These are phyloP conservation scores for Pelagomonas calceolata DNA, from an alignment of 108 stramenopile genomes.

Conservation along the genomic window DNA sequence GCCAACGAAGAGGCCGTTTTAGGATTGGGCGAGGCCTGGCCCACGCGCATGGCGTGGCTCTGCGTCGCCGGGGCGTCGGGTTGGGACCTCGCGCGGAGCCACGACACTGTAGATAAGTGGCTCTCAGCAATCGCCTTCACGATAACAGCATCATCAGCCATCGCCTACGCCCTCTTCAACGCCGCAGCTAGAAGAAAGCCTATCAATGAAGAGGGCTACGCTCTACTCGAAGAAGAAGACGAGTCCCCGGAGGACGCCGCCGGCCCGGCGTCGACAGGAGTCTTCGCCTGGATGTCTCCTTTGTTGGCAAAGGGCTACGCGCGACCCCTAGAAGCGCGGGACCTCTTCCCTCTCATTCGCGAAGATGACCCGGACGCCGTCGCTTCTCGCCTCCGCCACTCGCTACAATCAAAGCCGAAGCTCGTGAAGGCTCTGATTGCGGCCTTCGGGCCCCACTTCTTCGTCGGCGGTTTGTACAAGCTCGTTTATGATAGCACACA, in stretches of 20 bases:
- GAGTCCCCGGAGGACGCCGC: background rate
- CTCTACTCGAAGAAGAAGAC: background rate
- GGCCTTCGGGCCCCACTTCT: slow-evolving; percentile 61
- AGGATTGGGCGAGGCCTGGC: too few species aligned
- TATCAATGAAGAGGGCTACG: too few species aligned
- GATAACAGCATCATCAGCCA: too few species aligned
- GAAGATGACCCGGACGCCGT: slow-evolving; percentile 44
- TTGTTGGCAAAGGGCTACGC: slow-evolving; percentile 37
- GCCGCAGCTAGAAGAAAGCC: too few species aligned
- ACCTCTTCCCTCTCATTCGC: slow-evolving; percentile 55
- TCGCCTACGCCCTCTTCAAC: background rate
- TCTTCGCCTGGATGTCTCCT: slow-evolving; percentile 60
- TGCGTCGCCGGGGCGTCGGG: too few species aligned
- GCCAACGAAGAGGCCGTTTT: too few species aligned
- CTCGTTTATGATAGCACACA: slow-evolving; percentile 71
- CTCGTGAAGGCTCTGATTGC: slow-evolving; percentile 40
- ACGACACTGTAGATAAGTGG: too few species aligned
- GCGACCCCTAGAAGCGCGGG: slow-evolving; percentile 43
- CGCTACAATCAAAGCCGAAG: slow-evolving; percentile 20
- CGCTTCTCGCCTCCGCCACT: slow-evolving; percentile 23
- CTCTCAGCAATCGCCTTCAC: too few species aligned
- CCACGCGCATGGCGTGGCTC: too few species aligned
- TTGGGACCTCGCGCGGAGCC: too few species aligned
- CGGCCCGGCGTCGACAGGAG: slow-evolving; percentile 7
- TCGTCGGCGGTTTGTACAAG: slow-evolving; percentile 57